Evolutionary conservation across 2,329 filamentous ascomycete species (phyloP).

Genomic region (Aspergillus sp.): DNA sequence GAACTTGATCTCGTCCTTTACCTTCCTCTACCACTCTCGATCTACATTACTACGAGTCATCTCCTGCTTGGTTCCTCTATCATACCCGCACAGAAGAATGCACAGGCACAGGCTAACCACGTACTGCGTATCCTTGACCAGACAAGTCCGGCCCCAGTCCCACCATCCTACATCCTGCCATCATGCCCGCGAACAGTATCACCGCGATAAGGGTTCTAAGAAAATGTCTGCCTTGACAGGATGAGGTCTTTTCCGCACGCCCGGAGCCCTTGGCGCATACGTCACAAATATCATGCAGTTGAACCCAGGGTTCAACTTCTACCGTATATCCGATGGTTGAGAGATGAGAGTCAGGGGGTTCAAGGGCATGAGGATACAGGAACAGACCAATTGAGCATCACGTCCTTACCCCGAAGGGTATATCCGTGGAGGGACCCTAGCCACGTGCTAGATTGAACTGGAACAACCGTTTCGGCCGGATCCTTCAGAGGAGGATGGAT

Average conservation of each 20-base stretch:
- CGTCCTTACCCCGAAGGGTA: background rate
- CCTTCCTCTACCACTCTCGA: background rate
- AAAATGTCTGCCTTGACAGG: conserved; percentile 1
- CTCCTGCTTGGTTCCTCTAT: background rate
- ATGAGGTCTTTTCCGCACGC: background rate
- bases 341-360: background rate
- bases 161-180: background rate
- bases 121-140: background rate
- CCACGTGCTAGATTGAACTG: background rate
- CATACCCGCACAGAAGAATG: background rate
- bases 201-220: background rate
- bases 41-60: background rate
- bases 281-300: background rate
- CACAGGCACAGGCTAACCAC: background rate
- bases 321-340: background rate
- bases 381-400: background rate
- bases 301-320: background rate
- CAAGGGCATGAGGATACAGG: background rate
- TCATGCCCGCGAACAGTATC: background rate
- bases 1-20: background rate
- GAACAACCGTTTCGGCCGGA: background rate
- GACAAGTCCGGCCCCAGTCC: background rate
- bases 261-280: background rate
- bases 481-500: background rate
- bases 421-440: background rate